Evolutionary conservation across 352 stramenopile species (phyloP), one percentile per base, ranked within the genome.

Genomic region (Pythium graminicola): DNA sequence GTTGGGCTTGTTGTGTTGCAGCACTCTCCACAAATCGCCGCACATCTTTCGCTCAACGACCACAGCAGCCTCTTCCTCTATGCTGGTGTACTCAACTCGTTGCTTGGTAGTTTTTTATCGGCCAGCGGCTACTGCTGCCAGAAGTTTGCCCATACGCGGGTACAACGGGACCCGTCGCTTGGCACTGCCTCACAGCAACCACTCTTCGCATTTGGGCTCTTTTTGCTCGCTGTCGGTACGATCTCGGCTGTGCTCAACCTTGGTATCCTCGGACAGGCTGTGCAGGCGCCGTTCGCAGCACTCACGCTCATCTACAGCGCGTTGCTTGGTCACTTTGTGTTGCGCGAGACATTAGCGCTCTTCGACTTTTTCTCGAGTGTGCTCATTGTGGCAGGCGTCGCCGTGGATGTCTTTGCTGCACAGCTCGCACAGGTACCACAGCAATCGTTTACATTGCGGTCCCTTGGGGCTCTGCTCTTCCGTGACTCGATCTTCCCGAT

Each of bases 111-210:
- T 27, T 90, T 88, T 39, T 62, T 90, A 35, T 86, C 76, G 3
- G 79, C 79, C 33, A 88, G 79, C 29, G 79, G 79, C 53, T 90
- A 90, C 44, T 90, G 76, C 61, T 90, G 79, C 47, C 79, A 90
- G 49, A 90, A 90, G 45, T 76, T 68, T 38, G 76, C 79, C 19
- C 79, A 90, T 51, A 67, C 72, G 26, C 73, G 72, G 44, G 71
- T 86, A 41, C 64, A 81, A 36, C 52, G 52, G 39, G 56, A 74
- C 19, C 59, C 73, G n/a, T 51, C 73, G 36, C 63, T 84, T 6
- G 76, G 79, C 38, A 72, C 74, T 2, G 79, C 67, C 29, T 76
- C 76, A 13, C 33, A 39, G 46, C 38, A 68, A 9, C 64, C 60
- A 8, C 31, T 76, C 5, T 53, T 71, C 23, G 44, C 48, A 3